Percentiles rank a stretch among this genome's conserved stretches.
Conservation (phyloP, 2,329 filamentous ascomycete species). For the Aureobasidium pullulans region DNA sequence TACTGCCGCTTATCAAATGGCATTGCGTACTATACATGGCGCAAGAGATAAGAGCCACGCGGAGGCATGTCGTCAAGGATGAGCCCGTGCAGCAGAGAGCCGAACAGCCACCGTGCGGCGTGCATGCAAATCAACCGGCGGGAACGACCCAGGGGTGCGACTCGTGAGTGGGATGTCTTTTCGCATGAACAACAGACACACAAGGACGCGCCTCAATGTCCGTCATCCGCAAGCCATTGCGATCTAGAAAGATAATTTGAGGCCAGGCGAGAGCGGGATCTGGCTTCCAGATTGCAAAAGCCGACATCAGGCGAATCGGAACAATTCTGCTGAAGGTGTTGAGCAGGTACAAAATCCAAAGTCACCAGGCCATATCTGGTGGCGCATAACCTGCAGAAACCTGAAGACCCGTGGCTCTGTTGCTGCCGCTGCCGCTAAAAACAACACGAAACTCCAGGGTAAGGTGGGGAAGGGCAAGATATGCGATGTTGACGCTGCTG, state of each 20-base stretch:
- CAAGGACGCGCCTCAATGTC: background rate
- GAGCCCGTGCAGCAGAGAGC: constrained; percentile 6
- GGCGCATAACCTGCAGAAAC: constrained; percentile 4
- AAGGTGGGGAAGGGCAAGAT: background rate
- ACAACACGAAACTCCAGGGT: background rate
- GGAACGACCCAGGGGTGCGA: background rate
- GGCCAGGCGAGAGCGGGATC: background rate
- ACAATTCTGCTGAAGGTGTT: background rate
- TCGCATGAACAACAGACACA: background rate
- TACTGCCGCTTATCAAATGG: background rate
- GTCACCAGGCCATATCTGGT: constrained; percentile 4
- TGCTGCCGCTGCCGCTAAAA: background rate
- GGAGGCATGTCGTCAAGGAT: background rate
- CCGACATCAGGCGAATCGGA: background rate
- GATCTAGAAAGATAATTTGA: background rate
- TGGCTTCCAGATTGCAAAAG: background rate
- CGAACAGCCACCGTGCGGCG: constrained; percentile 4
- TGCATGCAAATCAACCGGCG: background rate
- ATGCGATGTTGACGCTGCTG: background rate
- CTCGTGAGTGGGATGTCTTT: background rate
- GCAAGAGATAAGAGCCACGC: constrained; percentile 4
- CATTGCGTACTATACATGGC: background rate
- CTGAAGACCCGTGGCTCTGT: background rate
- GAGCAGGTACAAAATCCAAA: background rate
- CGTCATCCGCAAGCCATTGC: background rate